Base-by-base conservation (phyloP, 257 asterid species). In the Handroanthus guayacan region DNA sequence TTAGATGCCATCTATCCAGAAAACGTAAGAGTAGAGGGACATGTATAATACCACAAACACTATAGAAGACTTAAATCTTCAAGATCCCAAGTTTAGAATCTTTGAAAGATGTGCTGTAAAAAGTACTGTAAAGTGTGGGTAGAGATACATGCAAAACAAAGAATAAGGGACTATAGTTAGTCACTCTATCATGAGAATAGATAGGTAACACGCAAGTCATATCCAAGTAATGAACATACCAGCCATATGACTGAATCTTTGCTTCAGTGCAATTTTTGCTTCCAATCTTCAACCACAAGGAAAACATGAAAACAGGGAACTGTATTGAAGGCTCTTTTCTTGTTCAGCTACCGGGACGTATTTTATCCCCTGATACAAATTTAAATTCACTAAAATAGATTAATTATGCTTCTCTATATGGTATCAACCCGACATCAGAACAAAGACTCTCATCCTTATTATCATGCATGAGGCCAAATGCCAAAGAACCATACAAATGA, bases 351-450 rank as follows among this genome's bases (percentile, higher is more conserved):
- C 47, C 52, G 44, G 13, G 48, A 16, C 18, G 7, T 18, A 8
- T 67, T 20, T 62, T 67, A 18, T 31, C 62, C n/a, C 55, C 66
- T 50, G 67, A 69, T 13, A 51, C 20, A 45, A 44, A 50, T 9
- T 25, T 70, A 1, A 41, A 14, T 43, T 69, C 66, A 44, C 41
- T 36, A 2, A 18, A 13, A 68, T 3, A 45, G 45, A 37, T 5
- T 50, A 14, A 70, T 47, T 44, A 75, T 63, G 55, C 68, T 37
- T 63, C 55, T 38, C 68, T 69, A 37, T 17, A 17, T 47, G 25
- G 54, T 43, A 50, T 68, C 45, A 71, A 80, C 61, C 83, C 68
- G 75, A 74, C 9, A 74, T 60, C 34, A 60, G 38, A 39, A 73
- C 0, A 37, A 47, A 38, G 18, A 47, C 41, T 2, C 25, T 52